phyloP scores from a whole-genome alignment of 192 early-diverging fungal genomes.

The Obelidium mucronatum region DNA sequence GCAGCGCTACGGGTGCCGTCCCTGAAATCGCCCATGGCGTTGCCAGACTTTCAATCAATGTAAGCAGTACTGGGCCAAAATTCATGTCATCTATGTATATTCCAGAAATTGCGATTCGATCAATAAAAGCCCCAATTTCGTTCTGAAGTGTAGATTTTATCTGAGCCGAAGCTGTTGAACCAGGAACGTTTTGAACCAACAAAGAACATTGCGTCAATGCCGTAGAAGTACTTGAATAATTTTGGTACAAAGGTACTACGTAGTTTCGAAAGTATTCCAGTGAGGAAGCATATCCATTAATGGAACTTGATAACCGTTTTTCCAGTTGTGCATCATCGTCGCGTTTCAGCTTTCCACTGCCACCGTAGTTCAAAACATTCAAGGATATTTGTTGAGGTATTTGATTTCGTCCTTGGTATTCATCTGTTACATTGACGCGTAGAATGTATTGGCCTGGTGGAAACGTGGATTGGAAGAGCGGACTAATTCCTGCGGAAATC shows the following conservation, averaged over 20 bases:
- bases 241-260: background rate
- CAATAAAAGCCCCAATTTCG: background rate
- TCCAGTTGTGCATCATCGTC: background rate
- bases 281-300: background rate
- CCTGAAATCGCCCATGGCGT: background rate
- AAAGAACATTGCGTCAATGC: background rate
- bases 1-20: background rate
- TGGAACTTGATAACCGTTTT: background rate
- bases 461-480: background rate
- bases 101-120: background rate
- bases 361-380: background rate
- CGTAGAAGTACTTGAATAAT: background rate
- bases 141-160: background rate
- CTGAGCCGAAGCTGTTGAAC: background rate
- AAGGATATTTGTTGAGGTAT: conserved; percentile 3
- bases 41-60: background rate
- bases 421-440: background rate
- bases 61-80: background rate
- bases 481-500: background rate
- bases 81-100: background rate
- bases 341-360: background rate
- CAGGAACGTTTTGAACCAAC: background rate
- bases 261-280: background rate
- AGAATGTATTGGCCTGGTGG: background rate
- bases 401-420: background rate